Conservation (phyloP, 2,329 filamentous ascomycete species). For the Polychaeton citri region DNA sequence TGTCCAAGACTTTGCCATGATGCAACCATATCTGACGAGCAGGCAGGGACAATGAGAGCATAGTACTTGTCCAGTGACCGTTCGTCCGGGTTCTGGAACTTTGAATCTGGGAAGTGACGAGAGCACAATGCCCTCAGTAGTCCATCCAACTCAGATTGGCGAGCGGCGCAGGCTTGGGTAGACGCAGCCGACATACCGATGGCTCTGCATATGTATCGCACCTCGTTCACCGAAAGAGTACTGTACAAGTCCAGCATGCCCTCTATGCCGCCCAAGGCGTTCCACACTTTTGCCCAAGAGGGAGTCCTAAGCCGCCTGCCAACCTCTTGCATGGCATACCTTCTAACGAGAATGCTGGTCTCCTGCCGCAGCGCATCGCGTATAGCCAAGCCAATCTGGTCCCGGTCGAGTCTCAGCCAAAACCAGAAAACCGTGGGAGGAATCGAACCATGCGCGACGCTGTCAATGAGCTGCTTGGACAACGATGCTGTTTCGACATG, state of each 20-base stretch:
- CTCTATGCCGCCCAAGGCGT: constrained; percentile 6
- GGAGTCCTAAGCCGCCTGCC: constrained; percentile 5
- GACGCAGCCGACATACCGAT: constrained; percentile 5
- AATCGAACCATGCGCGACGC: constrained; percentile 6
- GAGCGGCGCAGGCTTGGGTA: constrained; percentile 1
- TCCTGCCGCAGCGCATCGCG: constrained; percentile 5
- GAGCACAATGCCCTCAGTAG: constrained; percentile 7
- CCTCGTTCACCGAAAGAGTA: constrained; percentile 9
- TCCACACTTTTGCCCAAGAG: constrained; percentile 7
- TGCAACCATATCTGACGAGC: constrained; percentile 5
- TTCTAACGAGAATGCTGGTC: constrained; percentile 5
- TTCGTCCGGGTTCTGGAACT: constrained; percentile 5
- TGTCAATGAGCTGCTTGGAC: constrained; percentile 7
- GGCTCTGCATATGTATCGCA: constrained; percentile 7
- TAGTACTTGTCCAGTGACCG: constrained; percentile 7
- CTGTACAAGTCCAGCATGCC: constrained; percentile 9
- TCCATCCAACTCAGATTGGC: constrained; percentile 5
- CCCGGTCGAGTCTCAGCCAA: constrained; percentile 8
- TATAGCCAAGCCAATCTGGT: constrained; percentile 4
- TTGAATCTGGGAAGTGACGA: constrained; percentile 4
- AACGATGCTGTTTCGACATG: constrained; percentile 1
- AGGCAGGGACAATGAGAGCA: constrained; percentile 7
- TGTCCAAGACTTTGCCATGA: constrained; percentile 2
- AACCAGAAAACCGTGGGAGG: constrained; percentile 9
- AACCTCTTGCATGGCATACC: constrained; percentile 7